These are phyloP conservation scores for Gautieria morchelliformis DNA, from an alignment of 768 basidiomycete species.

Conservation along the genomic window DNA sequence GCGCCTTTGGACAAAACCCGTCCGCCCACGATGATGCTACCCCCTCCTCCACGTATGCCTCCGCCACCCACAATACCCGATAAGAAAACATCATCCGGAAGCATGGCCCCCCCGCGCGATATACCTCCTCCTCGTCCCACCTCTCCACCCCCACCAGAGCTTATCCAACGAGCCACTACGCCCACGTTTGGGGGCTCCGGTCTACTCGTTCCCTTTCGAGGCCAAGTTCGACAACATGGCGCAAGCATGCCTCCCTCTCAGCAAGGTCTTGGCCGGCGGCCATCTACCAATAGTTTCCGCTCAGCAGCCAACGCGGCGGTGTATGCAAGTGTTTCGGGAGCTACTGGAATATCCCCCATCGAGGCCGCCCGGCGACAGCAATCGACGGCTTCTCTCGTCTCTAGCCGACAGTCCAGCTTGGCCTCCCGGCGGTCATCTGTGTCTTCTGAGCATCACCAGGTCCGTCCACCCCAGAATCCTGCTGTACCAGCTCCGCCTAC, in stretches of 20 bases:
- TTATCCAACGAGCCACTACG: constrained; percentile 86
- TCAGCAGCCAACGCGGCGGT: constrained; percentile 56
- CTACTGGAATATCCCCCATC: constrained; percentile 38
- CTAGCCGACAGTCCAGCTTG: constrained; percentile 47
- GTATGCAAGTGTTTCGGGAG: constrained; percentile 36
- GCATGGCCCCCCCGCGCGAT: constrained; percentile 33
- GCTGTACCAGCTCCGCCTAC: constrained; percentile 10
- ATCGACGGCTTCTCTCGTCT: constrained; percentile 62
- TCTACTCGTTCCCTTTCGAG: constrained; percentile 41
- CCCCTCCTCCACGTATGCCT: constrained; percentile 71
- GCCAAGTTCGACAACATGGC: constrained; percentile 50
- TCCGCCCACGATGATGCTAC: constrained; percentile 75
- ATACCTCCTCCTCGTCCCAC: constrained; percentile 77
- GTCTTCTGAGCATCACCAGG: constrained; percentile 59
- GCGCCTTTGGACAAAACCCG: constrained; percentile 60
- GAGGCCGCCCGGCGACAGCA: constrained; percentile 42
- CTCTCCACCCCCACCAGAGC: constrained; percentile 87
- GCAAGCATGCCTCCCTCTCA: constrained; percentile 63
- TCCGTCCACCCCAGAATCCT: constrained; percentile 12
- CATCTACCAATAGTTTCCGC: constrained; percentile 77
- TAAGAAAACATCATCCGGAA: constrained; percentile 34
- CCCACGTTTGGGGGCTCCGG: constrained; percentile 62
- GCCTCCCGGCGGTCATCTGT: constrained; percentile 73
- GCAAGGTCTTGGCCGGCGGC: constrained; percentile 54
- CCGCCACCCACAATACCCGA: constrained; percentile 75